Evolutionary conservation across 805 yeast species (phyloP).

Genomic region (Wickerhamomyces tratensis): DNA sequence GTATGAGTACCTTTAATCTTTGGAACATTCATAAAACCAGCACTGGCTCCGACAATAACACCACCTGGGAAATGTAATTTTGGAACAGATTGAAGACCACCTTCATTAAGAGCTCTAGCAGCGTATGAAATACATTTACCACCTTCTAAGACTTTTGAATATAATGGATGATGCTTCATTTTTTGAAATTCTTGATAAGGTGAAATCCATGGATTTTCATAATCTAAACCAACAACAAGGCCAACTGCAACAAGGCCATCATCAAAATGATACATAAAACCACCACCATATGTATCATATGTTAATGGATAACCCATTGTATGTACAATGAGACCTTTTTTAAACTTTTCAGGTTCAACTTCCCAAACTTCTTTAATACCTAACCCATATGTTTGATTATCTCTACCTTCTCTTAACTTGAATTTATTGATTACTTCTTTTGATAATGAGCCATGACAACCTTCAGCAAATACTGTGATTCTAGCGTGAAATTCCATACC

Average conservation of each 20-base stretch:
- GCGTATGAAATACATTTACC: constrained; percentile 93
- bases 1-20: constrained; percentile 97
- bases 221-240: constrained; percentile 90
- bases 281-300: constrained; percentile 83
- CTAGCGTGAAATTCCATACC: constrained; percentile 97
- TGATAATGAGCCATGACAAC: constrained; percentile 94
- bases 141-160: constrained; percentile 62
- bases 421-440: constrained; percentile 67
- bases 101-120: constrained; percentile 95
- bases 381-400: constrained; percentile 87
- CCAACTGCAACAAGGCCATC: constrained; percentile 89
- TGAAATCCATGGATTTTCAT: constrained; percentile 87
- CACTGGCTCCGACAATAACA: constrained; percentile 86
- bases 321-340: constrained; percentile 75
- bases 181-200: constrained; percentile 95
- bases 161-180: constrained; percentile 88
- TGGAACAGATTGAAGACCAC: constrained; percentile 93
- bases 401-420: constrained; percentile 51
- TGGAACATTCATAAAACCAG: constrained; percentile 96
- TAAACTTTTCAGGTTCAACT: constrained; percentile 72
- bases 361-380: constrained; percentile 98
- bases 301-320: constrained; percentile 83
- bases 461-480: constrained; percentile 86
- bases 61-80: constrained; percentile 93
- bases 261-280: constrained; percentile 95